Evolutionary conservation across 805 yeast genomes (phyloP).

Genomic region (Cyberlindnera saturnus): DNA sequence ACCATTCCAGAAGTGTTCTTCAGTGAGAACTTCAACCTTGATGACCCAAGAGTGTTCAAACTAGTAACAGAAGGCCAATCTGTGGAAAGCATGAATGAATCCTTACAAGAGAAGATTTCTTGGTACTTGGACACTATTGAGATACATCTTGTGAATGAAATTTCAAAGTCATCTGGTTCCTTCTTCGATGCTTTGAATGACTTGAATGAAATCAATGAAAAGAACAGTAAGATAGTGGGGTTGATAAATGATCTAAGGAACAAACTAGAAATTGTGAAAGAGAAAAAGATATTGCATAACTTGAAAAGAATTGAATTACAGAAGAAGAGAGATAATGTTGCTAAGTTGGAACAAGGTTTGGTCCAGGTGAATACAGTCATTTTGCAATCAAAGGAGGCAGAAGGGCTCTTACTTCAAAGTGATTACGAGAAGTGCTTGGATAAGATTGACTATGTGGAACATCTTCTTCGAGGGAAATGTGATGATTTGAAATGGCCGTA

Average conservation of each 20-base stretch:
- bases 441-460: conserved; percentile 50
- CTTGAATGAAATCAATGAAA: conserved; percentile 54
- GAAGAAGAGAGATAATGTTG: conserved; percentile 52
- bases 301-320: conserved; percentile 42
- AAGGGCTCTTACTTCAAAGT: conserved; percentile 35
- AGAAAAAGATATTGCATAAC: conserved; percentile 44
- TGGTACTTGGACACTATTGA: conserved; percentile 84
- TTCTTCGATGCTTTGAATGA: conserved; percentile 84
- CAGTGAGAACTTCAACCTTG: conserved; percentile 65
- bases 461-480: conserved; percentile 49
- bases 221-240: conserved; percentile 45
- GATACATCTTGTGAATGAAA: conserved; percentile 70
- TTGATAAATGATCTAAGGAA: conserved; percentile 40
- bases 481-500: conserved; percentile 36
- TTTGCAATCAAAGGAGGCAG: conserved; percentile 44
- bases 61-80: conserved; percentile 60
- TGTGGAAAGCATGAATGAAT: conserved; percentile 42
- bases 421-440: conserved; percentile 51
- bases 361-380: conserved; percentile 39
- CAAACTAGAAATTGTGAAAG: conserved; percentile 41
- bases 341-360: conserved; percentile 55
- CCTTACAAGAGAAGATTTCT: conserved; percentile 72
- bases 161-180: conserved; percentile 76
- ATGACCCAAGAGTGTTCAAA: conserved; percentile 81
- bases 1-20: conserved; percentile 68